Percentiles rank a stretch among this genome's conserved stretches.
Evolutionary conservation across 2,329 filamentous ascomycete species (phyloP).

Genomic region (Monilinia laxa): DNA sequence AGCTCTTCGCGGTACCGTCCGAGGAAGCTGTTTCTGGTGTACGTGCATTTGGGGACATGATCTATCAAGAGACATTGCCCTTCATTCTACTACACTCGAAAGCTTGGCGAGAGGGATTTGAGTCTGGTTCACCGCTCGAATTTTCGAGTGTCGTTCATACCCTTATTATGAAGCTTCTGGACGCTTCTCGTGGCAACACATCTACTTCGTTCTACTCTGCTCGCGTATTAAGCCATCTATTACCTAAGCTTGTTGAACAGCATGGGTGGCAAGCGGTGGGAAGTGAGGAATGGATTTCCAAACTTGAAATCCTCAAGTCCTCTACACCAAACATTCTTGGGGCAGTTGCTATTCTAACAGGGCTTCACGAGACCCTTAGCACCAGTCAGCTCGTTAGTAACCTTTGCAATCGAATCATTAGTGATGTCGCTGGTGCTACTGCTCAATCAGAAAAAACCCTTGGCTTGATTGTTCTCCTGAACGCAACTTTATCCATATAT

Average conservation of each 20-base stretch:
- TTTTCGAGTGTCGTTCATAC: constrained; percentile 44
- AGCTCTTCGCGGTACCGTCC: constrained; percentile 49
- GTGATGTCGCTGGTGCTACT: constrained; percentile 56
- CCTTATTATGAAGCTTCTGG: constrained; percentile 48
- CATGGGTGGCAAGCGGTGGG: constrained; percentile 47
- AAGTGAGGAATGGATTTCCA: constrained; percentile 50
- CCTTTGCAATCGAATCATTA: constrained; percentile 60
- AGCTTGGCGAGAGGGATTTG: constrained; percentile 43
- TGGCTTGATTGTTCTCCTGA: constrained; percentile 53
- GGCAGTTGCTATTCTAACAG: constrained; percentile 51
- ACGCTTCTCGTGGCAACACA: constrained; percentile 46
- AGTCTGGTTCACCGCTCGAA: constrained; percentile 25
- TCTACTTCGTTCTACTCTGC: constrained; percentile 53
- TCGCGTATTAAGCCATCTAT: constrained; percentile 51
- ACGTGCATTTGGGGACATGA: constrained; percentile 1
- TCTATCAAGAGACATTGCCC: constrained; percentile 21
- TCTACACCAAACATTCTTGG: constrained; percentile 49
- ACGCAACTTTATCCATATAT: constrained; percentile 54
- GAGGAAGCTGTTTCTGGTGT: constrained; percentile 40
- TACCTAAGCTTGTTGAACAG: constrained; percentile 49
- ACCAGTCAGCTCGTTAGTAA: constrained; percentile 51
- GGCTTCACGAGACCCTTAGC: constrained; percentile 50
- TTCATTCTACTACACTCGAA: constrained; percentile 44
- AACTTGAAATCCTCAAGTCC: constrained; percentile 49
- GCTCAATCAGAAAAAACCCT: constrained; percentile 48